Evolutionary conservation across 1,284 basidiomycete genomes (phyloP), one percentile per base, ranked within the genome.

Genomic region (Pseudozyma tsukubaensis): DNA sequence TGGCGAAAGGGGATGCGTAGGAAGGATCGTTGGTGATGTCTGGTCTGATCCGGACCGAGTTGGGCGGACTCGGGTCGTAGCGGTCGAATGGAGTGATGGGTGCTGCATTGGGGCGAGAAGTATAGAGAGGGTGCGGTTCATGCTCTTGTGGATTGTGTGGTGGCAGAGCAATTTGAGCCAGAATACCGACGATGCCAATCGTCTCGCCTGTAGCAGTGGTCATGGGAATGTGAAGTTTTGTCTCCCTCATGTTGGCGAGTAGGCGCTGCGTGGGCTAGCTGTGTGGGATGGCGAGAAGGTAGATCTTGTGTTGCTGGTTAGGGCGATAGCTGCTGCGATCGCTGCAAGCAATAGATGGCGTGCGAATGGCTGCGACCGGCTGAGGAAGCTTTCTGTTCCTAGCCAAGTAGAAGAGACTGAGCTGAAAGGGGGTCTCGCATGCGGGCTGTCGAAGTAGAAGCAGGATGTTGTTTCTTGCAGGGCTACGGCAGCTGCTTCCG

Each of bases 181-280:
- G 53, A 44, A 78, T 69, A 19, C 76, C 76, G 36, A 73, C 76
- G 36, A 78, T 72, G 52, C 65, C 55, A 18, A 75, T 63, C 10
- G 56, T 68, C 21, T 56, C 55, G 57, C 69, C 63, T 3, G 57
- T 50, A n/a, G 51, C 50, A 34, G 69, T 65, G 47, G 64, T 69
- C 52, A 78, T 62, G 12, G 72, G 76, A 43, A 78, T 71, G 40
- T 61, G 52, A 5, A 78, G 56, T 44, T 78, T 76, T 16, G 76
- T 78, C 37, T 77, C 64, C 34, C 66, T 64, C 71, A 73, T 73
- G 1, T 36, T 73, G 51, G 45, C n/a, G 14, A 35, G 13, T 40
- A 5, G 24, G 43, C 37, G 37, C 37, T 39, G 37, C 12, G 3
- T 39, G 12, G 37, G 16, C 16, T 12, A 12, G 37, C 16, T 39